Conservation (phyloP, 805 yeast genomes). For the Spathaspora girioi region DNA sequence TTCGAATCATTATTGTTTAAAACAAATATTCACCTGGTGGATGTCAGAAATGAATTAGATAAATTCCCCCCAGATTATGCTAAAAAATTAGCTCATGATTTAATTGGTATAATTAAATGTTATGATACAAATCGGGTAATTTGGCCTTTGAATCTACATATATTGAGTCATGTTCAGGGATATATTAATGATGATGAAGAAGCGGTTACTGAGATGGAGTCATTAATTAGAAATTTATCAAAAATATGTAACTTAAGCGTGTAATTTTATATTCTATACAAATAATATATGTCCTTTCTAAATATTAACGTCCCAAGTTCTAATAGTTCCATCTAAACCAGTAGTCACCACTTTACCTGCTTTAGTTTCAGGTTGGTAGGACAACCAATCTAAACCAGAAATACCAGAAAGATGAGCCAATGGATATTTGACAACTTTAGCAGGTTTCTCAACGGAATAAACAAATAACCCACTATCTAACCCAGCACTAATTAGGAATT, state of each 20-base stretch:
- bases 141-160: constrained; percentile 36
- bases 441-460: constrained; percentile 76
- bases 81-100: constrained; percentile 28
- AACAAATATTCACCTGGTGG: constrained; percentile 11
- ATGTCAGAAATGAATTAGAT: constrained; percentile 16
- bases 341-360: constrained; percentile 51
- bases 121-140: constrained; percentile 29
- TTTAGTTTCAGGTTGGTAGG: constrained; percentile 23
- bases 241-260: constrained; percentile 1
- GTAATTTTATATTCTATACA: background rate
- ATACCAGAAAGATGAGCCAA: constrained; percentile 92
- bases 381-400: constrained; percentile 67
- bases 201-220: constrained; percentile 16
- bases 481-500: constrained; percentile 73
- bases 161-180: constrained; percentile 24
- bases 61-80: constrained; percentile 23
- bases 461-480: constrained; percentile 78
- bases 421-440: constrained; percentile 65
- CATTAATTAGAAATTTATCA: constrained; percentile 15
- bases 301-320: constrained; percentile 55
- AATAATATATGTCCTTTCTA: background rate
- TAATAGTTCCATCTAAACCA: constrained; percentile 81
- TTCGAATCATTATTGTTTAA: constrained; percentile 23
- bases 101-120: constrained; percentile 36
- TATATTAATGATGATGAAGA: constrained; percentile 20